These are phyloP conservation scores for Daedaleopsis sinensis DNA, from an alignment of 768 basidiomycete genomes.

Conservation along the genomic window DNA sequence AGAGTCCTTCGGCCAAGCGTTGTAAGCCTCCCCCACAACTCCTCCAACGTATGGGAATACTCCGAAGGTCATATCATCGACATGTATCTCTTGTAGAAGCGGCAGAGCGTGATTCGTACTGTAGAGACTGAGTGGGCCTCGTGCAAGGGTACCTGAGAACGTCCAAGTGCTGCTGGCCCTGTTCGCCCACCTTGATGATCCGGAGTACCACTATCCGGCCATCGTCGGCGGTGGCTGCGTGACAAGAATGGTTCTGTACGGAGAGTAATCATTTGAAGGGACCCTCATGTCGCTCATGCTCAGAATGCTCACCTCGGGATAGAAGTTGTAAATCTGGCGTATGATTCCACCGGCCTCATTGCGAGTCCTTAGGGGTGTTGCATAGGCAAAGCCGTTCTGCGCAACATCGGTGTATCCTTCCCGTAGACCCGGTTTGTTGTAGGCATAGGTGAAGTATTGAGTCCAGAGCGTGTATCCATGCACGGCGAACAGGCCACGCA, in stretches of 20 bases:
- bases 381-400: neutral
- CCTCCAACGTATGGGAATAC: constrained; percentile 31
- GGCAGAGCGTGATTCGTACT: constrained; percentile 31
- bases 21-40: constrained; percentile 14
- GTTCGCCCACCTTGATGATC: neutral
- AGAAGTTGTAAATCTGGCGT: too few species aligned
- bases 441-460: neutral
- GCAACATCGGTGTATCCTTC: neutral
- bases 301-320: too few species aligned
- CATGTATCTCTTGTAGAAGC: constrained; percentile 28
- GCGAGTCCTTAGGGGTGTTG: neutral
- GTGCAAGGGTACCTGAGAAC: constrained; percentile 27
- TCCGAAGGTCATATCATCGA: constrained; percentile 33
- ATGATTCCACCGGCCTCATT: too few species aligned
- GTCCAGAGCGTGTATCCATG: neutral
- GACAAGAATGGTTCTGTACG: neutral
- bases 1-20: constrained; percentile 32
- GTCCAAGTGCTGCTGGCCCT: constrained; percentile 14
- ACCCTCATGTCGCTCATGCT: neutral
- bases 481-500: neutral
- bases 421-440: neutral
- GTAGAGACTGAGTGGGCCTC: constrained; percentile 8
- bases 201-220: constrained; percentile 9
- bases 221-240: neutral
- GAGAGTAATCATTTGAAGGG: neutral